A percentile compares a stretch with the other conserved stretches of the same genome.
Conservation (phyloP, 495 filamentous ascomycete genomes). For the Parmelia sp. region DNA sequence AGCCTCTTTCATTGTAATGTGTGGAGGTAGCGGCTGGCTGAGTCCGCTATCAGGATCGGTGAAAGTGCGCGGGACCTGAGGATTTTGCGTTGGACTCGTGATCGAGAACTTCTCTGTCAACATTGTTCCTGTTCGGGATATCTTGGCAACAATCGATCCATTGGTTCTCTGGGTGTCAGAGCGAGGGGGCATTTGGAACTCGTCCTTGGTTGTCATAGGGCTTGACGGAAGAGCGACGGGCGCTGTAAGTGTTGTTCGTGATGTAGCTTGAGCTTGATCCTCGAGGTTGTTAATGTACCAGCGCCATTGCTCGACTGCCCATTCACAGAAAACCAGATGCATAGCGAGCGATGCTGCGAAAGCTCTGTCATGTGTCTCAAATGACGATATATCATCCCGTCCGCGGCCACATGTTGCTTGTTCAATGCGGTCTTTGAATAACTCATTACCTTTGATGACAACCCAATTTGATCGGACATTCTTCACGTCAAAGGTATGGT, state of each 20-base stretch:
- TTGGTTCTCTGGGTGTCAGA: not conserved
- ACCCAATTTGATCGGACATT: not conserved
- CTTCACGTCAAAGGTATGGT: constrained; percentile 39
- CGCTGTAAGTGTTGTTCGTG: constrained; percentile 28
- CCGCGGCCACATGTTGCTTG: constrained; percentile 24
- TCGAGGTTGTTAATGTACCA: constrained; percentile 43
- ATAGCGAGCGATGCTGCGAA: constrained; percentile 33
- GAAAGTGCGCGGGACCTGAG: constrained; percentile 5
- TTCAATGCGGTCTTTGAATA: constrained; percentile 26
- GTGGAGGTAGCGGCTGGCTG: not conserved
- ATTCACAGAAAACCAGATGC: constrained; percentile 41
- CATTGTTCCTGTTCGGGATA: too few species aligned
- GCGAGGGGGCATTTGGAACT: not conserved
- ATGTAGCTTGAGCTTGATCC: constrained; percentile 27
- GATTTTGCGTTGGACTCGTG: too few species aligned
- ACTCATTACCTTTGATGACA: not conserved
- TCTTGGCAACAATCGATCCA: too few species aligned
- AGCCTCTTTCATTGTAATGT: not conserved
- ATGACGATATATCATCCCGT: constrained; percentile 22
- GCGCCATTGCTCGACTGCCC: constrained; percentile 43
- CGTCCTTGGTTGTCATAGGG: not conserved
- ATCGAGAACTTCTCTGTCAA: too few species aligned
- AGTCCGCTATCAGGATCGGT: constrained; percentile 8
- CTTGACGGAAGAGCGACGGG: constrained; percentile 21
- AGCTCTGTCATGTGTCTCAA: constrained; percentile 24